Base-by-base conservation (phyloP, 305 asterid genomes). In the Nicotiana rustica region DNA sequence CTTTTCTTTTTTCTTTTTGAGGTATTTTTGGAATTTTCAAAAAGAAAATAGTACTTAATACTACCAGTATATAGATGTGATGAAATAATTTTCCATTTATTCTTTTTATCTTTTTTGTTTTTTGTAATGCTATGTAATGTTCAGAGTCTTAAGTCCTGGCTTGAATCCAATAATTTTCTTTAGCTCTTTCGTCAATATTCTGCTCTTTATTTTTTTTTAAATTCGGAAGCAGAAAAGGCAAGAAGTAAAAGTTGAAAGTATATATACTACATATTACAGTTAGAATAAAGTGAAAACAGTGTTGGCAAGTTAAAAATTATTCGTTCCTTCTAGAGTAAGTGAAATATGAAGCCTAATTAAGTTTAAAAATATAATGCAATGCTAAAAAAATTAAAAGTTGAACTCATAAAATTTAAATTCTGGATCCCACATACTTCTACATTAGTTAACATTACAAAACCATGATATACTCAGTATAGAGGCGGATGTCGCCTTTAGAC, bases 1-100 rank as follows among this genome's bases (percentile, higher is more conserved):
- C 4, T 29, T 0, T 21, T 47, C 12, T 13, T 2, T 25, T 71
- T 73, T 71, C 21, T 41, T 52, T 7, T 73, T 14, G 25, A 21
- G 79, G 41, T 59, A 49, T 49, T 75, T 52, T 75, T 21, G 49
- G n/a, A 8, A 38, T 14, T 47, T 4, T 15, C 6, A n/a, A 47
- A 47, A 44, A 29, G 7, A 31, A 14, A 52, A 52, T 75, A 75
- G 15, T 55, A 14, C 79, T 73, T 55, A 55, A 5, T 55, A 73
- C 6, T 47, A 73, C 6, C 21, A 52, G 79, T 76, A 55, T 76
- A 76, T 29, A 75, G 47, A 8, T 75, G 5, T 55, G 10, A 76
- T 76, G 80, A 31, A 55, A 15, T 55, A 41, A 8, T 4, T 76
- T 76, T 61, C 25, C 65, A 55, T 75, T 52, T 12, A 67, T 67